These are phyloP conservation scores for Camellia sinensis DNA, from an alignment of 148 eudicot genomes.

Conservation along the genomic window DNA sequence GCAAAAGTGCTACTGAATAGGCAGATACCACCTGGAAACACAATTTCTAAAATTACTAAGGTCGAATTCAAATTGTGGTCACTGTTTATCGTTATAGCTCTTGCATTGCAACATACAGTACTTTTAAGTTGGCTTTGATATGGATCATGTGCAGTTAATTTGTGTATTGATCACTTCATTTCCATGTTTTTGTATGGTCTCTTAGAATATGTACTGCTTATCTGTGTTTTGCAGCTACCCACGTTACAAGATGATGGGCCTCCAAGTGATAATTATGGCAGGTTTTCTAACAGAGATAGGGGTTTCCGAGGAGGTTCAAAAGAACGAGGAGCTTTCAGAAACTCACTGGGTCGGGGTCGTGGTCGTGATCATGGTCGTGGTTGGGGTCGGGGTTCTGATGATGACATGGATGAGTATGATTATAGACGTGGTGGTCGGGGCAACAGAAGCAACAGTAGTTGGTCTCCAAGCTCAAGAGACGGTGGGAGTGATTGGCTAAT, in stretches of 20 bases:
- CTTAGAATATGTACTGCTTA: background rate
- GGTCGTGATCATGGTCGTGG: slow-evolving; percentile 20
- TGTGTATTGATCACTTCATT: background rate
- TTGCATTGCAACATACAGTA: background rate
- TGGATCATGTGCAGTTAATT: background rate
- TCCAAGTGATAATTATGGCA: slow-evolving; percentile 73
- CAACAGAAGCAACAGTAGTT: slow-evolving; percentile 39
- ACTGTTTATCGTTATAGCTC: background rate
- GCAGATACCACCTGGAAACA: slow-evolving; percentile 83
- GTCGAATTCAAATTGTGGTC: slow-evolving; percentile 25
- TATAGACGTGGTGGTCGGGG: slow-evolving; percentile 51
- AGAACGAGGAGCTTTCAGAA: slow-evolving; percentile 35
- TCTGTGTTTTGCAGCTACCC: slow-evolving; percentile 66
- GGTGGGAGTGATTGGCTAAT: slow-evolving; percentile 71
- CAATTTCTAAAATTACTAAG: slow-evolving; percentile 75
- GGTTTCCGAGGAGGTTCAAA: slow-evolving; percentile 48
- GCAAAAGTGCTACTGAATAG: slow-evolving; percentile 69
- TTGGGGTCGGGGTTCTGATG: slow-evolving; percentile 41
- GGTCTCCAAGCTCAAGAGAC: slow-evolving; percentile 58
- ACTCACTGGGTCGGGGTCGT: slow-evolving; percentile 58
- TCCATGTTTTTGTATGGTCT: background rate
- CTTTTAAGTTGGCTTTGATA: background rate
- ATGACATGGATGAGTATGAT: slow-evolving; percentile 29
- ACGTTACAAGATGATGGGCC: slow-evolving; percentile 95
- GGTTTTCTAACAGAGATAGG: slow-evolving; percentile 66